phyloP scores from a whole-genome alignment of 106 monocot genomes.

The Cymbidium sinense region DNA sequence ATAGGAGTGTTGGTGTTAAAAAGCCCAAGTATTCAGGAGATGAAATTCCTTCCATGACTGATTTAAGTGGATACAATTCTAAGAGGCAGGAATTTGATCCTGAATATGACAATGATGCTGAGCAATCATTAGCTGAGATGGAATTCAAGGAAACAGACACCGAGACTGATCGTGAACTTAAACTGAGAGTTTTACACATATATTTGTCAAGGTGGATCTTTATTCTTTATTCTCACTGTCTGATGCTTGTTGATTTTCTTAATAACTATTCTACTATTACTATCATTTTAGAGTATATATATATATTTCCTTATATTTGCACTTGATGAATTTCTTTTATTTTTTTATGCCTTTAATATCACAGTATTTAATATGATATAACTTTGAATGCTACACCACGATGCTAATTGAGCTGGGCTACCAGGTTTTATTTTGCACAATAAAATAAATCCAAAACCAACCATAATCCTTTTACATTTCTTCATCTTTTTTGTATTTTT shows the following conservation, averaged over 20 bases:
- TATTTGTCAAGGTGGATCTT: slow-evolving; percentile 64
- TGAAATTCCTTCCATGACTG: slow-evolving; percentile 74
- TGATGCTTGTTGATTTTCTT: background rate
- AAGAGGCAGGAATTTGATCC: slow-evolving; percentile 95
- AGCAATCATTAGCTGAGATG: slow-evolving; percentile 90
- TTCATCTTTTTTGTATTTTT: background rate
- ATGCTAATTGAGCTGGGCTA: background rate
- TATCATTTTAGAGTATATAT: too few species aligned
- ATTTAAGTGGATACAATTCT: slow-evolving; percentile 80
- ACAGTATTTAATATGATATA: background rate
- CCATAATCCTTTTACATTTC: background rate
- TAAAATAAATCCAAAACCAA: background rate
- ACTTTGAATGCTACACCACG: background rate
- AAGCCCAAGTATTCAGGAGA: slow-evolving; percentile 79
- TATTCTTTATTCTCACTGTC: background rate
- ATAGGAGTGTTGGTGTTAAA: slow-evolving; percentile 88
- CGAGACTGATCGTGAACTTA: slow-evolving; percentile 76
- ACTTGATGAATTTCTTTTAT: background rate
- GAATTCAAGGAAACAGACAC: slow-evolving; percentile 94
- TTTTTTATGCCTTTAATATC: background rate
- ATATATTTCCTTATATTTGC: too few species aligned
- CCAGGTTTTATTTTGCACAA: background rate
- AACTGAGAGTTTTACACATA: slow-evolving; percentile 66
- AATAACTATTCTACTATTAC: too few species aligned
- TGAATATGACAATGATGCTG: slow-evolving; percentile 95